Percentiles rank a stretch among this genome's conserved stretches.
These are phyloP conservation scores for Eustoma russellianum DNA, from an alignment of 257 asterid genomes.

Conservation along the genomic window DNA sequence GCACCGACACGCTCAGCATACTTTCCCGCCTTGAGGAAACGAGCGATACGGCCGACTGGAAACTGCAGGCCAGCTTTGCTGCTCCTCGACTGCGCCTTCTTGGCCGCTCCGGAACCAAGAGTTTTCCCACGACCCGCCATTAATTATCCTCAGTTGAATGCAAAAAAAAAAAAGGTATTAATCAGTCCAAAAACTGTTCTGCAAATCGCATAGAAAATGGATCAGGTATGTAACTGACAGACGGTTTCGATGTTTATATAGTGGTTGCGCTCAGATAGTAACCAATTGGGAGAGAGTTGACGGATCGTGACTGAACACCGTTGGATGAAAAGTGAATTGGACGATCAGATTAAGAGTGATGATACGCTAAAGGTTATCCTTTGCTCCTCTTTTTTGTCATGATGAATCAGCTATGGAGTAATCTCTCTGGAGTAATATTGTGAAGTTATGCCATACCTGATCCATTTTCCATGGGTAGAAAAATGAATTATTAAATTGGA, in stretches of 20 bases:
- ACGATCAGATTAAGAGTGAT: constrained; percentile 31
- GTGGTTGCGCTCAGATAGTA: not conserved
- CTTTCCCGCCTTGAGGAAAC: constrained; percentile 80
- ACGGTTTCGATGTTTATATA: constrained; percentile 32
- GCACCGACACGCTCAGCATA: constrained; percentile 85
- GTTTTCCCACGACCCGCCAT: constrained; percentile 91
- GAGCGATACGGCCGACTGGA: constrained; percentile 85
- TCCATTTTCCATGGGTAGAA: too few relatives aligned
- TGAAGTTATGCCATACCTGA: too few relatives aligned
- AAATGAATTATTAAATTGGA: too few relatives aligned
- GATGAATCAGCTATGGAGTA: too few relatives aligned
- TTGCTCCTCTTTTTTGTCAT: too few relatives aligned
- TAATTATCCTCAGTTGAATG: too few relatives aligned
- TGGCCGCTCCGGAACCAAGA: constrained; percentile 59
- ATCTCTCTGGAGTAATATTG: too few relatives aligned
- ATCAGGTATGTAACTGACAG: not conserved
- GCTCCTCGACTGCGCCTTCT: constrained; percentile 63
- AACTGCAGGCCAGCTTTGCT: constrained; percentile 76
- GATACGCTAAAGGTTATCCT: too few relatives aligned
- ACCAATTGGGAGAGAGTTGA: constrained; percentile 23
- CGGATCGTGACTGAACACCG: constrained; percentile 30
- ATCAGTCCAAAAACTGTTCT: not conserved
- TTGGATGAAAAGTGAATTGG: constrained; percentile 26
- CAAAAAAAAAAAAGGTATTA: too few relatives aligned
- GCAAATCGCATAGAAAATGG: not conserved